Base-by-base conservation (phyloP, 2,329 filamentous ascomycete genomes). In the Pseudogymnoascus sp. region DNA sequence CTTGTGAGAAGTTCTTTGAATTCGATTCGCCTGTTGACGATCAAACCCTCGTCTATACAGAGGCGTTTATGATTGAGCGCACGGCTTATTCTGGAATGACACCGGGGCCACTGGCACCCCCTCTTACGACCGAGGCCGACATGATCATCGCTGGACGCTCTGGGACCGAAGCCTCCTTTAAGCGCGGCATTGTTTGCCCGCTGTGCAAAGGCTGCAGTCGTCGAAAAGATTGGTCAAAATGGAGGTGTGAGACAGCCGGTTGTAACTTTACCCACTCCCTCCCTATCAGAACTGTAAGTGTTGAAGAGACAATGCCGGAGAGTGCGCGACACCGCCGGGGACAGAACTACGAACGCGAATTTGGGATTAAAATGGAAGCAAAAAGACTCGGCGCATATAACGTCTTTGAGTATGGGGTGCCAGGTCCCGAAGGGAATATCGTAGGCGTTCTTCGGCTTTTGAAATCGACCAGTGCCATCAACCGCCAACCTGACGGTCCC, bases 141-240 rank as follows among this genome's bases (percentile, higher is more conserved):
- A 68, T 73, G 1, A 65, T 71, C 8, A 28, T 30, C 3, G 39
- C 38, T 0, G 73, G 74, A 12, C 70, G 74, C 0, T 68, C 74
- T 4, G 79, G 81, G 3, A 79, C 81, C 0, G 78, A 82, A 9
- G 73, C 75, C 2, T 71, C 76, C 7, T 83, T 81, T 61, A 86
- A 83, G 67, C 76, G 77, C 58, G 88, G 88, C 0, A 81, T 90
- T 54, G 82, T 88, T 1, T 92, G 89, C 66, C 84, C 83, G 0
- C 63, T 73, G 1, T 92, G 89, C 65, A 74, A 77, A 0, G 79
- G 82, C 39, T 89, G 87, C 66, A 84, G 79, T 41, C 78, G 83
- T 2, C 79, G 88, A 1, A 75, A 80, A 12, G 72, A 78, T 22
- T 92, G 87, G 86, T 73, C 72, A 4, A 77, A 79, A 1, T 90